Percentiles rank a stretch among this genome's conserved stretches.
These are phyloP conservation scores for Cenchrus purpureus DNA, from an alignment of 176 grass and related monocot genomes.

Conservation along the genomic window DNA sequence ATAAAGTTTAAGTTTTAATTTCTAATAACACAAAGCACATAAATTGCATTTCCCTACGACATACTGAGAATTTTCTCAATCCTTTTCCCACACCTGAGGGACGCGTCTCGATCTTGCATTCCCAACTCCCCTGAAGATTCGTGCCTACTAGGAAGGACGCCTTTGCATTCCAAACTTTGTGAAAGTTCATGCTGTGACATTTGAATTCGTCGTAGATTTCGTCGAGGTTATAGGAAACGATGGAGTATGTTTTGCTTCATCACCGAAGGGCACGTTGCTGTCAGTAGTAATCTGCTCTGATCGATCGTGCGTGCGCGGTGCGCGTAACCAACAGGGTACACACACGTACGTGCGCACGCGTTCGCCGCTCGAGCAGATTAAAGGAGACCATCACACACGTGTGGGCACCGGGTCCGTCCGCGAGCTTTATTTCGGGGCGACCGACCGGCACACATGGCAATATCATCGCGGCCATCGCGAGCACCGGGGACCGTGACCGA, in stretches of 20 bases:
- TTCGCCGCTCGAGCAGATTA: background rate
- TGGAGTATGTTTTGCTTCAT: background rate
- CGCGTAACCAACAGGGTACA: no score
- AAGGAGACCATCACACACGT: background rate
- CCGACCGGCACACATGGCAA: conserved; percentile 6
- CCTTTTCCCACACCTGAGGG: background rate
- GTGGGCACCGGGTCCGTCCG: background rate
- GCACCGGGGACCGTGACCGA: no score
- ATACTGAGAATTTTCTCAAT: background rate
- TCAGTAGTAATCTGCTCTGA: no score
- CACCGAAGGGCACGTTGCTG: no score
- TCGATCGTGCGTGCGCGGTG: no score
- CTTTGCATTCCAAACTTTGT: background rate
- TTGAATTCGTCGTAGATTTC: background rate
- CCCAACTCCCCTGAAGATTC: background rate
- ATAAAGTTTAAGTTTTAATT: no score
- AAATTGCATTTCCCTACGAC: no score
- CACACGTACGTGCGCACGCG: conserved; percentile 1
- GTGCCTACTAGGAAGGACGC: no score
- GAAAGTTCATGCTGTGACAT: background rate
- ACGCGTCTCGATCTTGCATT: no score
- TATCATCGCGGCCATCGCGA: conserved; percentile 6
- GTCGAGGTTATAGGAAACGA: background rate
- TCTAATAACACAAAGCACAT: no score
- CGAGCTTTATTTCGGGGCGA: background rate